These are phyloP conservation scores for Xylaria venustula DNA, from an alignment of 495 filamentous ascomycete genomes.

Conservation along the genomic window DNA sequence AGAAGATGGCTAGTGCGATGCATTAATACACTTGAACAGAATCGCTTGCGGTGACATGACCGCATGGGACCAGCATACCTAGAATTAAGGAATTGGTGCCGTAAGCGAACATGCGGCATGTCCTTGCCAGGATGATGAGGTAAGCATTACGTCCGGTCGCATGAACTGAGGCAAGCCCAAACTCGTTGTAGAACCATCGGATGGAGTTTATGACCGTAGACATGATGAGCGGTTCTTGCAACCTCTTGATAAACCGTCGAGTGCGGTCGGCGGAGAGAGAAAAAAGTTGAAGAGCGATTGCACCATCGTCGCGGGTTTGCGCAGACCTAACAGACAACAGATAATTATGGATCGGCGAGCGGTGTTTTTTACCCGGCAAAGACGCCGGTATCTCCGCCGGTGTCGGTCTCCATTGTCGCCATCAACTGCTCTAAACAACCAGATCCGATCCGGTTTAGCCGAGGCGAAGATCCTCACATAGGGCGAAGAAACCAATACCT, in stretches of 20 bases:
- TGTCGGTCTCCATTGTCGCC: neutral
- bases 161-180: slow-evolving; percentile 51
- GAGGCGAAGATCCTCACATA: neutral
- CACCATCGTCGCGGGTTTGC: neutral
- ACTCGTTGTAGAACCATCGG: slow-evolving; percentile 39
- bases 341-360: slow-evolving; percentile 1
- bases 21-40: neutral
- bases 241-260: neutral
- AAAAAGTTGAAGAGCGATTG: neutral
- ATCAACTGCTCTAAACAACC: neutral
- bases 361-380: neutral
- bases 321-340: no score
- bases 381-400: neutral
- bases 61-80: slow-evolving; percentile 50
- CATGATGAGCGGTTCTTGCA: slow-evolving; percentile 6
- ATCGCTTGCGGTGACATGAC: neutral
- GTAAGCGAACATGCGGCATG: slow-evolving; percentile 78
- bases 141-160: slow-evolving; percentile 60
- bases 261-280: neutral
- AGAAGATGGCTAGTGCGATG: slow-evolving; percentile 37
- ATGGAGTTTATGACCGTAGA: slow-evolving; percentile 12
- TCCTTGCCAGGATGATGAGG: slow-evolving; percentile 70
- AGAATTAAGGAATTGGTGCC: slow-evolving; percentile 74
- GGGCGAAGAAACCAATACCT: neutral
- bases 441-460: neutral